Percentiles rank a stretch among this genome's conserved stretches.
Conservation (phyloP, 225 moss, liverwort and hornwort genomes). For the Polytrichum commune region DNA sequence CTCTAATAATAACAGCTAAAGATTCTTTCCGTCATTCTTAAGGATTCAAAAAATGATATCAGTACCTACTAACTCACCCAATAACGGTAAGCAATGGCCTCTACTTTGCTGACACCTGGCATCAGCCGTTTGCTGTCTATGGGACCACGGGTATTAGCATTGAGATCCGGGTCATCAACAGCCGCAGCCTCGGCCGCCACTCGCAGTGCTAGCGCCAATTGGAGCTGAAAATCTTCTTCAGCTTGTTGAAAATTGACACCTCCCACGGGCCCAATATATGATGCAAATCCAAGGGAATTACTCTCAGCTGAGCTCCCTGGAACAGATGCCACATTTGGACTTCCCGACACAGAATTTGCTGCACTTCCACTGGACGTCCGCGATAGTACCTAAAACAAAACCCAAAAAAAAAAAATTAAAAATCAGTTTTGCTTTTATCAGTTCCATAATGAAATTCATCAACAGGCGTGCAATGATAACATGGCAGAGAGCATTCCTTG, state of each 20-base stretch:
- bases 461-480: too few relatives aligned
- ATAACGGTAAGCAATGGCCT: conserved; percentile 92
- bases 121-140: conserved; percentile 52
- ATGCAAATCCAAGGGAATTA: conserved; percentile 25
- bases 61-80: conserved; percentile 58
- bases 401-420: neutral
- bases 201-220: conserved; percentile 84
- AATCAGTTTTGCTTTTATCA: too few relatives aligned
- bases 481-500: too few relatives aligned
- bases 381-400: conserved; percentile 59
- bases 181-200: conserved; percentile 94
- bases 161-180: conserved; percentile 81
- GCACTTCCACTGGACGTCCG: conserved; percentile 90
- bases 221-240: conserved; percentile 95
- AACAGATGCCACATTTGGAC: conserved; percentile 54
- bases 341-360: conserved; percentile 57
- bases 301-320: conserved; percentile 69
- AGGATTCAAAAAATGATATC: too few relatives aligned
- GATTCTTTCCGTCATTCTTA: too few relatives aligned
- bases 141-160: conserved; percentile 64
- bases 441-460: too few relatives aligned
- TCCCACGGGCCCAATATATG: conserved; percentile 36
- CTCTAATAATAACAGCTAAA: too few relatives aligned
- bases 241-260: conserved; percentile 91
- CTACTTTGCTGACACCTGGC: conserved; percentile 70